Percentiles rank a stretch among this genome's conserved stretches.
Evolutionary conservation across 164 flowering plant species (phyloP).

Genomic region (Magnolia officinalis): DNA sequence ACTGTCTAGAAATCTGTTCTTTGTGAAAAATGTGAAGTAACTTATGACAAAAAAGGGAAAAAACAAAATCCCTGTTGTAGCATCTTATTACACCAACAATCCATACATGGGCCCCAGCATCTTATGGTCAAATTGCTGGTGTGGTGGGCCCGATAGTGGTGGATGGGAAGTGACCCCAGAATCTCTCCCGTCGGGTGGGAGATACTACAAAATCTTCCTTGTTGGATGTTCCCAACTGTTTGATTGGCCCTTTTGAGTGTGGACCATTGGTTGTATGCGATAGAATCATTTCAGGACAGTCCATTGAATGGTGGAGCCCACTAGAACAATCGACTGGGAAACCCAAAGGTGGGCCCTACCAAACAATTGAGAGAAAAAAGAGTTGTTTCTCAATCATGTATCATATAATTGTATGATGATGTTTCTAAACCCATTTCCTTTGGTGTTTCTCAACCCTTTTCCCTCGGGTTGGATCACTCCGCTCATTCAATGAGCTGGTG

Average conservation of each 20-base stretch:
- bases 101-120: background rate
- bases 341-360: too few species aligned
- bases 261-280: too few species aligned
- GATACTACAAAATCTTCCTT: background rate
- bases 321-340: too few species aligned
- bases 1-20: too few species aligned
- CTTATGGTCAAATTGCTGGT: background rate
- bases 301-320: too few species aligned
- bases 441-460: background rate
- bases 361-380: background rate
- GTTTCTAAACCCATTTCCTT: too few species aligned
- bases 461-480: background rate
- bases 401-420: too few species aligned
- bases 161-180: background rate
- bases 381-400: too few species aligned
- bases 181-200: background rate
- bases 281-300: background rate
- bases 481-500: too few species aligned
- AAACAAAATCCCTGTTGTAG: background rate
- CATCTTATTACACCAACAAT: background rate
- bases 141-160: background rate
- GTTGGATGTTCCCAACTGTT: background rate
- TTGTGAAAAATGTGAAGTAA: background rate
- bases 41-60: background rate
- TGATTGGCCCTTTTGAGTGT: too few species aligned